These are phyloP conservation scores for Tricladium varicosporioides DNA, from an alignment of 2,329 filamentous ascomycete species.

Conservation along the genomic window DNA sequence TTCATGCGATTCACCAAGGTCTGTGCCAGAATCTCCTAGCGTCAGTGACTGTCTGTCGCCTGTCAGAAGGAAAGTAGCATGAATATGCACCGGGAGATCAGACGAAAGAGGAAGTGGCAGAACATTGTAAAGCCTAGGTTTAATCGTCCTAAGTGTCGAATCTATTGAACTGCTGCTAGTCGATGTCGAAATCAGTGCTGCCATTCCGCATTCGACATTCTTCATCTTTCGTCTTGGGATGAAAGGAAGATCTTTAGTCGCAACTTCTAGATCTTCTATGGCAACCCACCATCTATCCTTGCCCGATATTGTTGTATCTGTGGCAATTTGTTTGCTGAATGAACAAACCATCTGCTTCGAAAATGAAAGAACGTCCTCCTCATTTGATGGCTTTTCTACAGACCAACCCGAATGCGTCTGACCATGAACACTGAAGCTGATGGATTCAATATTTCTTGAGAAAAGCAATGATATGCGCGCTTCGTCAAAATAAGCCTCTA, in stretches of 20 bases:
- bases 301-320: neutral
- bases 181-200: conserved; percentile 15
- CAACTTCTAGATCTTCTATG: conserved; percentile 18
- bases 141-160: neutral
- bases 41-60: conserved; percentile 30
- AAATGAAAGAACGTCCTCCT: conserved; percentile 9
- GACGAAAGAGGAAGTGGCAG: conserved; percentile 25
- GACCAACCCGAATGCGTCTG: conserved; percentile 19
- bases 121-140: conserved; percentile 20
- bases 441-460: conserved; percentile 18
- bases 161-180: neutral
- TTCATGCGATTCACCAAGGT: conserved; percentile 4
- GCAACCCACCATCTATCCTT: conserved; percentile 23
- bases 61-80: conserved; percentile 32
- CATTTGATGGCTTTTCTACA: conserved; percentile 8
- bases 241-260: conserved; percentile 10
- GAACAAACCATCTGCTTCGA: conserved; percentile 13
- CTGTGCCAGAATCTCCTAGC: conserved; percentile 16
- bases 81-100: conserved; percentile 29
- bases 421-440: conserved; percentile 21
- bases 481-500: conserved; percentile 25
- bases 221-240: conserved; percentile 21
- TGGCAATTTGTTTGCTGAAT: conserved; percentile 4
- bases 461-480: conserved; percentile 29
- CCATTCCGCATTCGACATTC: conserved; percentile 24